phyloP scores from a whole-genome alignment of 2,329 filamentous ascomycete species.

The Sporothrix pseudoabietina region DNA sequence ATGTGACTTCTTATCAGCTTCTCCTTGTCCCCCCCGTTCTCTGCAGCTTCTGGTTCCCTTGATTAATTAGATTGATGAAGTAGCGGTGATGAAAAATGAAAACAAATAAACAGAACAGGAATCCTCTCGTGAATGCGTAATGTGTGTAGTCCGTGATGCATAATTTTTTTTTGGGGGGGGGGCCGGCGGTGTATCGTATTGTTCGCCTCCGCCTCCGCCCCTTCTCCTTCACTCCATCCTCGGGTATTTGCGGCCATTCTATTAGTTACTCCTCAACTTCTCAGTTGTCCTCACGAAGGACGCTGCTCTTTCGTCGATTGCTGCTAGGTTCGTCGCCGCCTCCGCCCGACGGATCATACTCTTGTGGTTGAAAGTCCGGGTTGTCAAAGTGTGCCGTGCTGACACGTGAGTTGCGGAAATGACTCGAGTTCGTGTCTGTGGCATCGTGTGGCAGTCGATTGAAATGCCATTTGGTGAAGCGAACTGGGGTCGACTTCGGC shows the following conservation, averaged over 20 bases:
- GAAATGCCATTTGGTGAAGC: slow-evolving; percentile 61
- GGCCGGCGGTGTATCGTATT: background rate
- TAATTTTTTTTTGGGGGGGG: background rate
- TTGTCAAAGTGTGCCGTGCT: slow-evolving; percentile 70
- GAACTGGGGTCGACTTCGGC: slow-evolving; percentile 42
- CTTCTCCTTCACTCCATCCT: background rate
- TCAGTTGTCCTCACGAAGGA: slow-evolving; percentile 8
- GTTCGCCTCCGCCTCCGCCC: background rate
- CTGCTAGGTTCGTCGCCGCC: background rate
- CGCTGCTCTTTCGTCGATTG: slow-evolving; percentile 21
- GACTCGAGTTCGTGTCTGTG: slow-evolving; percentile 41
- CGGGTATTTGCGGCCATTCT: background rate
- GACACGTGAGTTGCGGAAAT: slow-evolving; percentile 68
- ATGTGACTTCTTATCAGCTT: background rate
- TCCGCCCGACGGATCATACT: slow-evolving; percentile 47
- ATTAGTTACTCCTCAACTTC: background rate
- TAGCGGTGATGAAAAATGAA: background rate
- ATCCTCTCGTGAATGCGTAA: slow-evolving; percentile 15
- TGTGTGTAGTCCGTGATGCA: background rate
- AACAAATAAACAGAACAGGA: background rate
- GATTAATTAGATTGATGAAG: background rate
- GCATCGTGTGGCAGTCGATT: slow-evolving; percentile 36
- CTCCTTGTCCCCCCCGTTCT: too few relatives aligned
- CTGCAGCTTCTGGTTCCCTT: background rate
- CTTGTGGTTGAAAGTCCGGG: slow-evolving; percentile 61